phyloP scores from a whole-genome alignment of 192 early-diverging fungal genomes.

The Geranomyces variabilis region DNA sequence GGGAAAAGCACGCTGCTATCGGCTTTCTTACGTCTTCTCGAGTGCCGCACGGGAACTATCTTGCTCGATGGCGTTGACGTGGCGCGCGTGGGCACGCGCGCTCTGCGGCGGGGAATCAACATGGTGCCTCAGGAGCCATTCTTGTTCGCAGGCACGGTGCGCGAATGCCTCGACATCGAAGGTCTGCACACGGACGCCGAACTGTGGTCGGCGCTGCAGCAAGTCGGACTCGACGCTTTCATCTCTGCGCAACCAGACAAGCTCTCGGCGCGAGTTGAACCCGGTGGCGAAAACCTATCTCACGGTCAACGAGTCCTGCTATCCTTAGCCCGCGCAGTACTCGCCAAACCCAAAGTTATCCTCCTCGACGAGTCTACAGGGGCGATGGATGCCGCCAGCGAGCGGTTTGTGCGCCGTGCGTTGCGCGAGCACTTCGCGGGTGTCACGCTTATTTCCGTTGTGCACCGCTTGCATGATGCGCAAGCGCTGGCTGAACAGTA shows the following conservation, averaged over 20 bases:
- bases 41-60: slow-evolving; percentile 35
- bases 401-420: slow-evolving; percentile 65
- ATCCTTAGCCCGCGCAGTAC: slow-evolving; percentile 42
- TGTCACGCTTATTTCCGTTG: slow-evolving; percentile 76
- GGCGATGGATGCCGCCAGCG: slow-evolving; percentile 75
- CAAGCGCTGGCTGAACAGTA: slow-evolving; percentile 72
- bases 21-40: slow-evolving; percentile 66
- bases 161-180: slow-evolving; percentile 70
- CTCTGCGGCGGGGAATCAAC: slow-evolving; percentile 53
- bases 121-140: slow-evolving; percentile 60
- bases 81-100: slow-evolving; percentile 52
- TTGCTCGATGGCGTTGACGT: slow-evolving; percentile 78
- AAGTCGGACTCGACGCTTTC: slow-evolving; percentile 35
- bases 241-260: slow-evolving; percentile 8
- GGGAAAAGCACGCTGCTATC: slow-evolving; percentile 65
- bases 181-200: slow-evolving; percentile 41
- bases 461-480: slow-evolving; percentile 64
- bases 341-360: slow-evolving; percentile 22
- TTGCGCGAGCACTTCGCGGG: slow-evolving; percentile 36
- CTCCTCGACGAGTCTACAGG: slow-evolving; percentile 57
- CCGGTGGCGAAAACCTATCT: slow-evolving; percentile 58
- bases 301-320: slow-evolving; percentile 78
- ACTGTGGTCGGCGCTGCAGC: slow-evolving; percentile 53
- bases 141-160: slow-evolving; percentile 58
- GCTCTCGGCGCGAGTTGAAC: background rate